A percentile compares a stretch with the other conserved stretches of the same genome.
phyloP scores from a whole-genome alignment of 495 filamentous ascomycete species.

The Tetracladium marchalianum region DNA sequence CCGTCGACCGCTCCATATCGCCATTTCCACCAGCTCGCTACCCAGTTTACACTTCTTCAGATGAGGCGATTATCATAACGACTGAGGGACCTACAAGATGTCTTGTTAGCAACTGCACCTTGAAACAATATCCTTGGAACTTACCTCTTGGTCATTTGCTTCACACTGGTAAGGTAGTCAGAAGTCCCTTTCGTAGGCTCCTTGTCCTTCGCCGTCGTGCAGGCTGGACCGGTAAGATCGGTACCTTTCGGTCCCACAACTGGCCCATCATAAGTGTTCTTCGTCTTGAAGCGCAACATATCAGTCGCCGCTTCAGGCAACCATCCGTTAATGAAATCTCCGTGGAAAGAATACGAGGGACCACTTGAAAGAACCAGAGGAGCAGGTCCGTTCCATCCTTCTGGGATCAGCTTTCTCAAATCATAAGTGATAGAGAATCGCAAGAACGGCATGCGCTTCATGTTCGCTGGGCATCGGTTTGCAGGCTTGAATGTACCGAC shows the following conservation, averaged over 20 bases:
- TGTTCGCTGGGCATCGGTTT: slow-evolving; percentile 17
- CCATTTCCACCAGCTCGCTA: too few species aligned
- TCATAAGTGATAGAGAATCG: slow-evolving; percentile 25
- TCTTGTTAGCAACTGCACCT: too few species aligned
- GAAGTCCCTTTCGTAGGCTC: slow-evolving; percentile 17
- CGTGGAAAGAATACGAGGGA: slow-evolving; percentile 13
- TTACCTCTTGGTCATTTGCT: slow-evolving; percentile 7
- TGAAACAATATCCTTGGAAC: too few species aligned
- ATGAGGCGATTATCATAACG: too few species aligned
- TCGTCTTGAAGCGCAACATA: slow-evolving; percentile 12
- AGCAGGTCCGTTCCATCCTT: slow-evolving; percentile 19
- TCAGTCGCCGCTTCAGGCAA: slow-evolving; percentile 15
- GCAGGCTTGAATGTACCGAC: background rate
- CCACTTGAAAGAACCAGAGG: slow-evolving; percentile 21
- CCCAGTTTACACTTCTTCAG: too few species aligned
- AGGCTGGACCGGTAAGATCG: slow-evolving; percentile 4
- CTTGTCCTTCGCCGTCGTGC: slow-evolving; percentile 12
- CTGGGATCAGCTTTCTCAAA: slow-evolving; percentile 19
- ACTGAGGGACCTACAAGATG: too few species aligned
- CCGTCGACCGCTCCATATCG: too few species aligned
- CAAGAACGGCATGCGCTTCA: slow-evolving; percentile 21
- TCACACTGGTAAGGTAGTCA: slow-evolving; percentile 14
- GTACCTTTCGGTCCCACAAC: slow-evolving; percentile 9
- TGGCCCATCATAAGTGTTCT: background rate
- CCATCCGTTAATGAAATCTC: slow-evolving; percentile 25